Base-by-base conservation (phyloP, 139 green algal species). In the Trebouxia sp. region DNA sequence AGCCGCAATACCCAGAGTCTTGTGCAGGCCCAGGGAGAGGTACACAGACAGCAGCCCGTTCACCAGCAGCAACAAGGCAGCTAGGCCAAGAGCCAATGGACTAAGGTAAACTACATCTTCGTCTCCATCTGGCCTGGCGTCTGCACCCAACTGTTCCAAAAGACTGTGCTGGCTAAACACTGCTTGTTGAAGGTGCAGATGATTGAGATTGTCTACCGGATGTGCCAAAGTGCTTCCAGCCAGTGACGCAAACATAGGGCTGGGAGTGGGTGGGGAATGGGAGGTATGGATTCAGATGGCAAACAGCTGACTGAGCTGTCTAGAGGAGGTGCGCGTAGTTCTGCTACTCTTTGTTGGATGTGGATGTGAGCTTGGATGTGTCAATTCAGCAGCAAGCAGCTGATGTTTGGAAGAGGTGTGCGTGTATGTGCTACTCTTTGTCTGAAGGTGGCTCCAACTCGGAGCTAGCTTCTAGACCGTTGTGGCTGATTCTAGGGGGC, bases 1-100 rank as follows among this genome's bases (percentile, higher is more conserved):
- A 0, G 58, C 65, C 5, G 80, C 83, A 7, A 90, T 72, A 0
- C 45, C 81, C 20, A 91, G 70, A 55, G 78, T 83, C 8, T 35
- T 43, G 75, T 90, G 85, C 67, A 90, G 75, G 24, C 76, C 79
- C 41, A 92, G 81, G 66, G 66, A 65, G 20, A 92, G 67, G 56
- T 70, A 81, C 0, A 82, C 9, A 6, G 88, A 92, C 35, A 91
- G 38, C 51, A 80, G 35, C 3, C 65, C 82, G 22, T 87, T 83
- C 12, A 86, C 20, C 1, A 75, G 39, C 12, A 92, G 42, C 43
- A 87, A 37, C 39, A 86, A 48, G 12, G 81, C 79, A 22, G 81
- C 79, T 24, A 87, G 37, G 30, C 81, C 41, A 80, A 91, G 51
- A 7, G 65, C 78, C 22, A 76, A 62, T 24, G 77, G 77, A 32